Percentiles rank a stretch among this genome's conserved stretches.
Evolutionary conservation across 345 rosid species (phyloP).

Genomic region (Populus alba): DNA sequence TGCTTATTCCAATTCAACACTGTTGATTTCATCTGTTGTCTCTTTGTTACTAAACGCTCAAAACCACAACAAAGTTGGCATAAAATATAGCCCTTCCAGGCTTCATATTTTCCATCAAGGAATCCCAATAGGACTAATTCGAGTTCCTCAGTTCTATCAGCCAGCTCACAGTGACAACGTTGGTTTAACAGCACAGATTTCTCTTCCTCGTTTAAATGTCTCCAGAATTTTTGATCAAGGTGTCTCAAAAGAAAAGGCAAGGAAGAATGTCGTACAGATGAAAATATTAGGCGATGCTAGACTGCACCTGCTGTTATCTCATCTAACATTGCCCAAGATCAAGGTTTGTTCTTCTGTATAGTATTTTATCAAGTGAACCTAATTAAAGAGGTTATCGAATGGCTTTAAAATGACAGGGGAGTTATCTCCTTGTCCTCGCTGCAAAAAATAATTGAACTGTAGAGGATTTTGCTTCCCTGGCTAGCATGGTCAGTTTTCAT

Average conservation of each 20-base stretch:
- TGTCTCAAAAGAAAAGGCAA: constrained; percentile 1
- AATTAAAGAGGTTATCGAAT: background rate
- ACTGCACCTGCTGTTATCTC: constrained; percentile 17
- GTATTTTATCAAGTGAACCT: background rate
- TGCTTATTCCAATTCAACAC: constrained; percentile 23
- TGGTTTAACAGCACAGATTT: constrained; percentile 11
- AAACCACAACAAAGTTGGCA: constrained; percentile 38
- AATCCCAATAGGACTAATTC: constrained; percentile 22
- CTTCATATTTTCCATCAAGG: constrained; percentile 27
- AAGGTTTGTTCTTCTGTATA: constrained; percentile 14
- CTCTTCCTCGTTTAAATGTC: constrained; percentile 27
- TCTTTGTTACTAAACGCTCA: constrained; percentile 28
- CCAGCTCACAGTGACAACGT: constrained; percentile 33
- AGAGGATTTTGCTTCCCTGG: background rate
- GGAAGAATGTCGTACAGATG: constrained; percentile 13
- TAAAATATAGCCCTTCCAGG: constrained; percentile 28
- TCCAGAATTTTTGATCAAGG: constrained; percentile 1
- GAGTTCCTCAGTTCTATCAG: constrained; percentile 33
- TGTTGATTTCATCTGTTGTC: constrained; percentile 29
- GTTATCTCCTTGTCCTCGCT: background rate
- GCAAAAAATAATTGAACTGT: background rate
- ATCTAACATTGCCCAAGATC: constrained; percentile 29
- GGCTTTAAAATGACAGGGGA: background rate
- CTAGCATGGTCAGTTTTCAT: background rate
- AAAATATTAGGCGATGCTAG: constrained; percentile 25